These are phyloP conservation scores for Sporothrix protearum DNA, from an alignment of 2,329 filamentous ascomycete genomes.

Conservation along the genomic window DNA sequence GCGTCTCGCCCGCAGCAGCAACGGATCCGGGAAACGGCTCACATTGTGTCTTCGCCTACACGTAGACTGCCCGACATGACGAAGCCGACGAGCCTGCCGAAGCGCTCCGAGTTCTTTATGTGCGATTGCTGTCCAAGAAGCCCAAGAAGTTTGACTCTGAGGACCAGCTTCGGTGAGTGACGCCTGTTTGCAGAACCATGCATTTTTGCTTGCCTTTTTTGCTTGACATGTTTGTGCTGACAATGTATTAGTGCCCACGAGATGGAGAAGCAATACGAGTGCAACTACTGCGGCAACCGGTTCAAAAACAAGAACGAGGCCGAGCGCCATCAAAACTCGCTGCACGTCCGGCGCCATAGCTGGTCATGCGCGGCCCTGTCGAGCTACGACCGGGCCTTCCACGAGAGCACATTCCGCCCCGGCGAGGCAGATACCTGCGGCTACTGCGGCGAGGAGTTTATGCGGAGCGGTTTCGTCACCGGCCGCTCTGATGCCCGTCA, in stretches of 20 bases:
- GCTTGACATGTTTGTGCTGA: too few relatives aligned
- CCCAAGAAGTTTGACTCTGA: slow-evolving; percentile 88
- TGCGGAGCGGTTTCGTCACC: slow-evolving; percentile 46
- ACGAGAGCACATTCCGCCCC: slow-evolving; percentile 67
- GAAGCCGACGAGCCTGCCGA: slow-evolving; percentile 41
- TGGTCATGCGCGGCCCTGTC: slow-evolving; percentile 93
- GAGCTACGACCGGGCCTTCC: slow-evolving; percentile 76
- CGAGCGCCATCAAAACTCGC: slow-evolving; percentile 90
- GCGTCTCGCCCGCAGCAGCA: slow-evolving; percentile 46
- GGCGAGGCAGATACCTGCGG: slow-evolving; percentile 78
- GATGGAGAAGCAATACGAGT: slow-evolving; percentile 94
- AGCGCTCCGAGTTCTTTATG: slow-evolving; percentile 52
- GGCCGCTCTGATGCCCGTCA: slow-evolving; percentile 37
- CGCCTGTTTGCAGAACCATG: too few relatives aligned
- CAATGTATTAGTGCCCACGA: slow-evolving; percentile 67
- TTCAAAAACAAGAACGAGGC: slow-evolving; percentile 99
- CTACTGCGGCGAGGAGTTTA: slow-evolving; percentile 91
- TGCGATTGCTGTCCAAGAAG: slow-evolving; percentile 96
- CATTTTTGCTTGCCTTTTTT: too few relatives aligned
- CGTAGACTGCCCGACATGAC: slow-evolving; percentile 50
- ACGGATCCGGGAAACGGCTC: slow-evolving; percentile 41
- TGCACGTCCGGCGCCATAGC: slow-evolving; percentile 86
- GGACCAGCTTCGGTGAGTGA: slow-evolving; percentile 75
- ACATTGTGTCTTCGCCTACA: slow-evolving; percentile 44
- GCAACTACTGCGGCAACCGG: slow-evolving; percentile 84